phyloP scores from a whole-genome alignment of 805 yeast genomes.

The Ogataea henricii region DNA sequence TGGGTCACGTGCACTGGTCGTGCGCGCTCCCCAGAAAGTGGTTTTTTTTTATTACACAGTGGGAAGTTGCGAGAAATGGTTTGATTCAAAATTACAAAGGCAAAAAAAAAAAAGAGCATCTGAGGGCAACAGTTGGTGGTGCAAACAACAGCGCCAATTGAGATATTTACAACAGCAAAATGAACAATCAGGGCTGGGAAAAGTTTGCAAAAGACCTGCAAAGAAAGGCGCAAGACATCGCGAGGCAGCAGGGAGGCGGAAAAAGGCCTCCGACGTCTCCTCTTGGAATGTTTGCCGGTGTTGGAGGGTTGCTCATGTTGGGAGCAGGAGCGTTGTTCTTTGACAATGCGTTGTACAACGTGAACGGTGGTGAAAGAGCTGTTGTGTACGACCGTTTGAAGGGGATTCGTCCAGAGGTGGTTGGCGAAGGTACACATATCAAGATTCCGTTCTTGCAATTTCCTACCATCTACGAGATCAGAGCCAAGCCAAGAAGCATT shows the following conservation, averaged over 20 bases:
- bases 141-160: neutral
- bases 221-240: constrained; percentile 44
- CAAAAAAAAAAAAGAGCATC: neutral
- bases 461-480: constrained; percentile 88
- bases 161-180: constrained; percentile 11
- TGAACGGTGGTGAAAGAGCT: constrained; percentile 99
- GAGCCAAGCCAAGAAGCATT: constrained; percentile 96
- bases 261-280: constrained; percentile 39
- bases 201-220: constrained; percentile 53
- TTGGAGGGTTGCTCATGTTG: constrained; percentile 58
- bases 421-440: constrained; percentile 93
- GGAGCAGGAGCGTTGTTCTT: constrained; percentile 58
- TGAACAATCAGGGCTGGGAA: constrained; percentile 50
- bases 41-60: too few relatives aligned
- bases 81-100: neutral
- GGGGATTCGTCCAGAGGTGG: constrained; percentile 83
- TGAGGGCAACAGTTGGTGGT: neutral
- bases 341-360: constrained; percentile 70
- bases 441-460: constrained; percentile 94
- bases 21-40: constrained; percentile 1
- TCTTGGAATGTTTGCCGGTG: constrained; percentile 59
- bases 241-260: constrained; percentile 35
- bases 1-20: constrained; percentile 1
- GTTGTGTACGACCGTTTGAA: constrained; percentile 85
- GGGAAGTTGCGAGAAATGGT: constrained; percentile 4